Base-by-base conservation (phyloP, 805 yeast species). In the Metschnikowia gelsemii region DNA sequence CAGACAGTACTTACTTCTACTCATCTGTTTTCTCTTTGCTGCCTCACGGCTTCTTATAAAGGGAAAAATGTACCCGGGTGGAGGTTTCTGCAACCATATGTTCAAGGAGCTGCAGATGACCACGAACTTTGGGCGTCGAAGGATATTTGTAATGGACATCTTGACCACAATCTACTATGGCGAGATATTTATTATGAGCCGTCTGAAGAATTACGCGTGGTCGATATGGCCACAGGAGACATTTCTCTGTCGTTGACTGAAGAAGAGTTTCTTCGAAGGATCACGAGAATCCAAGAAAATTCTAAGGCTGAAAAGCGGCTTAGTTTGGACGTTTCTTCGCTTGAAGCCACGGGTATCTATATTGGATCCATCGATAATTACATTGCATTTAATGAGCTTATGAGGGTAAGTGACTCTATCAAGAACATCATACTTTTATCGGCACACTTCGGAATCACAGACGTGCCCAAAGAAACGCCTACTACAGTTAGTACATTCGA, bases 81-180 rank as follows among this genome's bases (percentile, higher is more conserved):
- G 53, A 17, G 20, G 16, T 40, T 20, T 23, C 20, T 31, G 5
- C 61, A 64, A 59, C 50, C 58, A 17, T 89, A 89, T 56, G 85
- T 88, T 1, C 96, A 88, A 61, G 97, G 97, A 1, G 93, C 96
- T 0, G 96, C 93, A 0, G 97, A 89, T 60, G 96, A 90, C 54
- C 96, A 89, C 58, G 97, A 89, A 54, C 66, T 82, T 8, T 89
- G 96, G 97, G 63, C 64, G 0, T 57, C 69, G 1, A 46, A 46
- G 25, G 61, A 58, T 3, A 35, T 64, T 1, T 64, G 68, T 26
- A 75, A 83, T 0, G 67, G 74, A 4, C 64, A 71, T 0, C 59
- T 87, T 22, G 73, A 70, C 1, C 79, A 90, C 0, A 51, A 54
- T 0, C 35, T 76, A 20, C 76, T 84, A 35, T 87, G 95, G 95